Conservation (phyloP, 768 basidiomycete genomes). For the Naganishia vishniacii region DNA sequence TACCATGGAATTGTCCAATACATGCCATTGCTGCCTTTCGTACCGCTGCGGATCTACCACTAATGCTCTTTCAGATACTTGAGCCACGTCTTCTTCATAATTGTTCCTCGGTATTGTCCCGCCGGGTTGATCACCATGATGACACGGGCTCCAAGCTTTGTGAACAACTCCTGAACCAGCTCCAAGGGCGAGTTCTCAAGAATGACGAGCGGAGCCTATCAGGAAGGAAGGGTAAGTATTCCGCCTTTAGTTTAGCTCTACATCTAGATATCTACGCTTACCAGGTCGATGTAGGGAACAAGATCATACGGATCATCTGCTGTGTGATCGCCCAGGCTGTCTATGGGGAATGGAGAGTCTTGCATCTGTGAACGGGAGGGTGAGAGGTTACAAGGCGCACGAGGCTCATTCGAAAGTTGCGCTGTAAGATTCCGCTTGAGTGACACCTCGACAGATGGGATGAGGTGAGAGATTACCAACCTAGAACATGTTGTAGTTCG, state of each 20-base stretch:
- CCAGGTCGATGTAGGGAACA: constrained; percentile 84
- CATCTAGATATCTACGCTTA: no score
- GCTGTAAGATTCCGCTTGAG: constrained; percentile 25
- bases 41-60: background rate
- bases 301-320: constrained; percentile 57
- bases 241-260: no score
- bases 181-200: constrained; percentile 80
- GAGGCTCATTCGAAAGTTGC: constrained; percentile 61
- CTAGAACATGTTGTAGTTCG: constrained; percentile 87
- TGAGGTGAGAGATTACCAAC: constrained; percentile 51
- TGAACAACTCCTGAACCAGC: constrained; percentile 86
- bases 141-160: constrained; percentile 86
- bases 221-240: no score
- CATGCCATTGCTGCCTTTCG: background rate
- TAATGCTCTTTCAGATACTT: constrained; percentile 70
- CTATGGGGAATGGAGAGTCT: constrained; percentile 32
- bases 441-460: background rate
- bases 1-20: background rate
- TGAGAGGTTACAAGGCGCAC: constrained; percentile 62
- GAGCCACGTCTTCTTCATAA: constrained; percentile 93
- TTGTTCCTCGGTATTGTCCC: constrained; percentile 80
- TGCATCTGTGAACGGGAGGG: constrained; percentile 27
- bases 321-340: constrained; percentile 36
- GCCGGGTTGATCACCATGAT: constrained; percentile 76
- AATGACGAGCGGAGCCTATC: constrained; percentile 77